Evolutionary conservation across 768 basidiomycete genomes (phyloP).

Genomic region (Russula compacta): DNA sequence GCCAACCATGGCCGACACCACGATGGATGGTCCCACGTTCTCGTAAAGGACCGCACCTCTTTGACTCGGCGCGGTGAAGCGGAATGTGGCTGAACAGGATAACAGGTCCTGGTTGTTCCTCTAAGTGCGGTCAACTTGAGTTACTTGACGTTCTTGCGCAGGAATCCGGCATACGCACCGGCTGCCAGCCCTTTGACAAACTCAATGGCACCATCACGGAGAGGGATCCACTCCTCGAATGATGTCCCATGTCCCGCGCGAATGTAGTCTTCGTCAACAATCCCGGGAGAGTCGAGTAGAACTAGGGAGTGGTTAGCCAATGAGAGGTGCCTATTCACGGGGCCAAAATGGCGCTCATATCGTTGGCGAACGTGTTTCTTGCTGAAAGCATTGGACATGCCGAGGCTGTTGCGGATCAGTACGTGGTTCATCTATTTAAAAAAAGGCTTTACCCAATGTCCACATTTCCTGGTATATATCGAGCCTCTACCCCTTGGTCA

Average conservation of each 20-base stretch:
- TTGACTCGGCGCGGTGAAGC: slow-evolving; percentile 62
- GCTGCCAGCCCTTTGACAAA: slow-evolving; percentile 43
- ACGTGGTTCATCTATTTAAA: background rate
- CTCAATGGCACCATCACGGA: slow-evolving; percentile 45
- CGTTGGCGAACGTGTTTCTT: slow-evolving; percentile 39
- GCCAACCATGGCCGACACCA: slow-evolving; percentile 75
- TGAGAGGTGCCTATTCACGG: slow-evolving; percentile 50
- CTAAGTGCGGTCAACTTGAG: slow-evolving; percentile 3
- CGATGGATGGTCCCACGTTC: slow-evolving; percentile 64
- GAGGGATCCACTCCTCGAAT: slow-evolving; percentile 49
- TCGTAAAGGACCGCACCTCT: slow-evolving; percentile 67
- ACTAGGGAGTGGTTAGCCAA: slow-evolving; percentile 66
- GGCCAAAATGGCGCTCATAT: slow-evolving; percentile 57
- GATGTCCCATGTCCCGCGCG: slow-evolving; percentile 40
- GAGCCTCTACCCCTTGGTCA: slow-evolving; percentile 38
- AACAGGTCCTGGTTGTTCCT: slow-evolving; percentile 32
- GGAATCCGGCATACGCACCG: slow-evolving; percentile 21
- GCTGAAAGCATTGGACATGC: slow-evolving; percentile 11
- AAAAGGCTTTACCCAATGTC: slow-evolving; percentile 56
- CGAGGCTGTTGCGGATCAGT: slow-evolving; percentile 4
- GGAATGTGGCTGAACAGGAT: slow-evolving; percentile 85
- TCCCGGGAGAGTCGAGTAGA: slow-evolving; percentile 66
- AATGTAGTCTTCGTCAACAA: slow-evolving; percentile 76
- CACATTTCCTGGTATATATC: slow-evolving; percentile 84
- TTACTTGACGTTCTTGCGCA: background rate